Evolutionary conservation across 371 early-diverging fungal species (phyloP), one percentile per base, ranked within the genome.

Genomic region (Mortierella sp.): DNA sequence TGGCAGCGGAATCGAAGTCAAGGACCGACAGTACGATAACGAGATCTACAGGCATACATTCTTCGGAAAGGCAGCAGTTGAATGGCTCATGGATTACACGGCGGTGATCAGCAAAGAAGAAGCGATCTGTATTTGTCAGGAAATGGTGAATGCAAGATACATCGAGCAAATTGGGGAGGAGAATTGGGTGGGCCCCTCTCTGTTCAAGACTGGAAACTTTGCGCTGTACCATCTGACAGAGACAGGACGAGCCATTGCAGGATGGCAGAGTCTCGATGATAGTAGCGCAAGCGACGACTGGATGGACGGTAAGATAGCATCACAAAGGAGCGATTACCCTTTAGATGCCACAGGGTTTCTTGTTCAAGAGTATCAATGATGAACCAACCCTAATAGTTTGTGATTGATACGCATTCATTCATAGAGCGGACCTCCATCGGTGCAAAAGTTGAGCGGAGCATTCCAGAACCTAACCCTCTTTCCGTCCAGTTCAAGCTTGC

Each of bases 91-190:
- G 19, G 86, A 85, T 19, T 82, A 85, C 54, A 83, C 85, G 6
- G 83, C 88, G 0, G 86, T 86, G 10, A 81, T 88, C 37, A 82
- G 85, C 25, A 82, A 82, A n/a, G 85, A 88, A 51, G 92, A 92
- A 61, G 88, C 88, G 0, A 79, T 86, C 28, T 29, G 65, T 2
- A 73, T 91, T 19, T 81, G 83, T 2, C 74, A 70, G 45, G 82
- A 84, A 48, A 89, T 90, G 79, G 52, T 90, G 22, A 73, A 79
- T 7, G 71, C 80, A 46, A 81, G 80, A 2, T 89, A 90, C 83
- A 74, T 92, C 24, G 84, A 85, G 28, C 83, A 81, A 48, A 67
- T 86, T 3, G 54, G 80, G 0, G 84, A 85, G 40, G 83, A 68
- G 78, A 48, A 48, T 57, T 17, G 49, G 19, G 52, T n/a, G 24